phyloP scores from a whole-genome alignment of 2,329 filamentous ascomycete genomes.

The Penicillium janthinellum region DNA sequence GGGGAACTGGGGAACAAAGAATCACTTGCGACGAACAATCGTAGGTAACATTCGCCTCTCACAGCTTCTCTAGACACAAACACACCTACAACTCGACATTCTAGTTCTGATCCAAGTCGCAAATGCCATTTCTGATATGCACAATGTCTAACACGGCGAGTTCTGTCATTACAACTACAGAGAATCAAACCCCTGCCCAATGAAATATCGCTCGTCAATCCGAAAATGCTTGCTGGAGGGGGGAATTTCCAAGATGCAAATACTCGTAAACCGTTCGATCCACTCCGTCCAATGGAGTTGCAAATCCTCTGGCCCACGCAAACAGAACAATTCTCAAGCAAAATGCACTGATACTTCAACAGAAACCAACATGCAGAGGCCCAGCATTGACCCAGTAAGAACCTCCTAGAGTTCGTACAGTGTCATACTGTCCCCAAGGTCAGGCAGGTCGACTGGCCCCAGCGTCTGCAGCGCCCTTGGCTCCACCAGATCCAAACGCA shows the following conservation, averaged over 20 bases:
- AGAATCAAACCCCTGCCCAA: conserved; percentile 9
- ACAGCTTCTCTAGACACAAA: not conserved
- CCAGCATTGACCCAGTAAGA: not conserved
- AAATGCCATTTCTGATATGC: conserved; percentile 17
- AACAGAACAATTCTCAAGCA: conserved; percentile 5
- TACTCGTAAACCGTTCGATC: conserved; percentile 10
- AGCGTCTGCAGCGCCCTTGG: conserved; percentile 31
- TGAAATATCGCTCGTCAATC: conserved; percentile 15
- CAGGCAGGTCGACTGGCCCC: conserved; percentile 37
- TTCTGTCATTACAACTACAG: conserved; percentile 26
- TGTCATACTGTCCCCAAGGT: conserved; percentile 11
- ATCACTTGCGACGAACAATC: not conserved
- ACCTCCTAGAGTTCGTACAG: not conserved
- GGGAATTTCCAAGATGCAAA: conserved; percentile 27
- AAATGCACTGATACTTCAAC: conserved; percentile 1
- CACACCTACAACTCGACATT: not conserved
- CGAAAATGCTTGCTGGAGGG: conserved; percentile 25
- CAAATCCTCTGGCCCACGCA: not conserved
- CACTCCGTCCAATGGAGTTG: conserved; percentile 1
- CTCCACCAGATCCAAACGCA: conserved; percentile 18
- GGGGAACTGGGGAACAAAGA: not conserved
- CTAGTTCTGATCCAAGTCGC: conserved; percentile 2
- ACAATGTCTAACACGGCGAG: conserved; percentile 17
- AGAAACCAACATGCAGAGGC: not conserved
- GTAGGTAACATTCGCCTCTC: not conserved